A percentile compares a stretch with the other conserved stretches of the same genome.
Conservation (phyloP, 805 yeast genomes). For the Candida fluviatilis region DNA sequence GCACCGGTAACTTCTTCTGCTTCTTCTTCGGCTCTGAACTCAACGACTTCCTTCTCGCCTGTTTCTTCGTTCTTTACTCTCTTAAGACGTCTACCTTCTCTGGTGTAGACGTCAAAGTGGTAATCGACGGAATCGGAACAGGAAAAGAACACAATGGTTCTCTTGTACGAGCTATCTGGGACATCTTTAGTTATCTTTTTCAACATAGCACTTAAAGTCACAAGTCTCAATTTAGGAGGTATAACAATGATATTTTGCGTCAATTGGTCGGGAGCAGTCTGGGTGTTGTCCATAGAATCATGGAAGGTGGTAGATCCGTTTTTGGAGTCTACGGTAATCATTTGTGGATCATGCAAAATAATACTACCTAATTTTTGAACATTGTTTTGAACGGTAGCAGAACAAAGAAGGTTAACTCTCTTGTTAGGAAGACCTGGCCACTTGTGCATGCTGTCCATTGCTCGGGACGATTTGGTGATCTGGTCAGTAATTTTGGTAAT, state of each 20-base stretch:
- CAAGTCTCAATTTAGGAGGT: constrained; percentile 89
- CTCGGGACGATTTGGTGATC: constrained; percentile 44
- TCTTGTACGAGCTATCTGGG: constrained; percentile 18
- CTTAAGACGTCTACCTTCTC: constrained; percentile 43
- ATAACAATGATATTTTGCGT: constrained; percentile 75
- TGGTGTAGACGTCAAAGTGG: constrained; percentile 72
- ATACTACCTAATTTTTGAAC: constrained; percentile 80
- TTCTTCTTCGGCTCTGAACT: constrained; percentile 20
- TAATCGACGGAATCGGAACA: constrained; percentile 97
- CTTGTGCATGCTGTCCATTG: constrained; percentile 28
- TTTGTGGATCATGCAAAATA: constrained; percentile 67
- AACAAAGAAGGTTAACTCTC: constrained; percentile 80
- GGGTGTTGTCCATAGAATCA: constrained; percentile 7
- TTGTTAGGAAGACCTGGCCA: constrained; percentile 61
- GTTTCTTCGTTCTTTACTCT: constrained; percentile 27
- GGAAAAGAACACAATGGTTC: constrained; percentile 82
- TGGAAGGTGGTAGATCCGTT: constrained; percentile 5
- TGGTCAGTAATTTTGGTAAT: constrained; percentile 67
- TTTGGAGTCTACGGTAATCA: constrained; percentile 42
- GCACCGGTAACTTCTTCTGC: constrained; percentile 28
- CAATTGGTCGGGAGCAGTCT: constrained; percentile 84
- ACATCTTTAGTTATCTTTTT: constrained; percentile 33
- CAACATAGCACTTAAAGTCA: constrained; percentile 67
- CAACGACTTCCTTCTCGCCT: constrained; percentile 13
- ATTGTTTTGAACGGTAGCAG: constrained; percentile 85